These are phyloP conservation scores for Cryphonectria nitschkei DNA, from an alignment of 2,329 filamentous ascomycete species.

Conservation along the genomic window DNA sequence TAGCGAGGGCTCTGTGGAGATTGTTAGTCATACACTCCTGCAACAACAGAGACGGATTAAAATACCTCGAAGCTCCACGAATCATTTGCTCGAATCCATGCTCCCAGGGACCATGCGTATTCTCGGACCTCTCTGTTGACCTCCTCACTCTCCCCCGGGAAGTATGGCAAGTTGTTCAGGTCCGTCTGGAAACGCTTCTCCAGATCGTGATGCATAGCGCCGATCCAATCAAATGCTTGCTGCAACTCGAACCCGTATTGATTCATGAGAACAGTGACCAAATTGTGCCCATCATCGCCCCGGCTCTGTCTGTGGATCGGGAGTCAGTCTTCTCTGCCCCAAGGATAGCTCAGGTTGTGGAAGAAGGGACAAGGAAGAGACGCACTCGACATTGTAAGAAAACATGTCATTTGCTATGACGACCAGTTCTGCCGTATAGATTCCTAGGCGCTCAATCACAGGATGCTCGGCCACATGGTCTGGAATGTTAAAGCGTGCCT, in stretches of 20 bases:
- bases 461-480: slow-evolving; percentile 25
- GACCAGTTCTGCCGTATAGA: background rate
- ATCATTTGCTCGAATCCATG: background rate
- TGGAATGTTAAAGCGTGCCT: slow-evolving; percentile 33
- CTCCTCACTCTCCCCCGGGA: background rate
- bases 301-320: background rate
- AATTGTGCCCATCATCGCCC: background rate
- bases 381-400: background rate
- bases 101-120: background rate
- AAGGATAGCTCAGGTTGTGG: background rate
- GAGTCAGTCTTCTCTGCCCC: background rate
- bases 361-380: background rate
- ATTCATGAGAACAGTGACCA: background rate
- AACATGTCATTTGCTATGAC: background rate
- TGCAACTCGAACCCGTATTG: background rate
- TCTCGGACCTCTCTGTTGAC: background rate
- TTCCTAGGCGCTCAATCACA: background rate
- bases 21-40: background rate
- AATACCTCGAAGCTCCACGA: background rate
- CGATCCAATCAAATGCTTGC: background rate
- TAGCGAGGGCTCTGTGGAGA: background rate
- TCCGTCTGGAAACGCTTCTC: background rate
- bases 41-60: background rate
- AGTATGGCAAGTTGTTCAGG: background rate
- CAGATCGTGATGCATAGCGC: background rate